Percentiles rank a stretch among this genome's conserved stretches.
phyloP scores from a whole-genome alignment of 805 yeast species.

The Yamadazyma sp. region DNA sequence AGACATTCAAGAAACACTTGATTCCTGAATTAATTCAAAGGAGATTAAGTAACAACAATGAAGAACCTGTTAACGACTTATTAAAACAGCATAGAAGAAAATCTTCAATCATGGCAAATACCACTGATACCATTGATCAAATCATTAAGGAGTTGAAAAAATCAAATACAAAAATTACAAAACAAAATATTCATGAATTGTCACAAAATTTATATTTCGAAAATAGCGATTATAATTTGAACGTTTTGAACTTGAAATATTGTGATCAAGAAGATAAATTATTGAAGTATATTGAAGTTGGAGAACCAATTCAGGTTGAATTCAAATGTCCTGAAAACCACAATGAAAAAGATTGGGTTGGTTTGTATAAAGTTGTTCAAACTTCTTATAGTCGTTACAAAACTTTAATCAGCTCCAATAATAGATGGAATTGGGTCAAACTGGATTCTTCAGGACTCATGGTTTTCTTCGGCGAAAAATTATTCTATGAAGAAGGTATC shows the following conservation, averaged over 20 bases:
- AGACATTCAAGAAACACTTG: constrained; percentile 40
- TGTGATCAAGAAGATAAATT: constrained; percentile 10
- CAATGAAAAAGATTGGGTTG: constrained; percentile 67
- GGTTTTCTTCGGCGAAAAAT: constrained; percentile 44
- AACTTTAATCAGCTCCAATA: constrained; percentile 60
- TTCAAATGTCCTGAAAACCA: constrained; percentile 55
- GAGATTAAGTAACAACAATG: constrained; percentile 21
- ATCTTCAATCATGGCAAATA: constrained; percentile 28
- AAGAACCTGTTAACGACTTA: constrained; percentile 7
- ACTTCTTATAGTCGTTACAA: constrained; percentile 53
- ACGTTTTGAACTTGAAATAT: constrained; percentile 19
- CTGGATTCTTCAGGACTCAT: constrained; percentile 42
- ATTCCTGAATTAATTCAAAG: constrained; percentile 37
- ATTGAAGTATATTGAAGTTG: constrained; percentile 31
- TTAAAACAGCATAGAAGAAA: constrained; percentile 16
- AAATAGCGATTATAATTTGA: constrained; percentile 31
- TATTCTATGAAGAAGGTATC: constrained; percentile 65
- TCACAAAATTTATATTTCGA: constrained; percentile 39
- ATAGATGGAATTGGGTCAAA: constrained; percentile 56
- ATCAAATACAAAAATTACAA: constrained; percentile 30
- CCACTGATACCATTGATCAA: constrained; percentile 44
- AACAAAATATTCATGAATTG: constrained; percentile 35
- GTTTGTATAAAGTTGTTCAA: constrained; percentile 62
- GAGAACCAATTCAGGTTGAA: constrained; percentile 49
- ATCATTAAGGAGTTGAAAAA: constrained; percentile 40